Percentiles rank a stretch among this genome's conserved stretches.
phyloP scores from a whole-genome alignment of 179 eudicot genomes.

The Kewa caespitosa region DNA sequence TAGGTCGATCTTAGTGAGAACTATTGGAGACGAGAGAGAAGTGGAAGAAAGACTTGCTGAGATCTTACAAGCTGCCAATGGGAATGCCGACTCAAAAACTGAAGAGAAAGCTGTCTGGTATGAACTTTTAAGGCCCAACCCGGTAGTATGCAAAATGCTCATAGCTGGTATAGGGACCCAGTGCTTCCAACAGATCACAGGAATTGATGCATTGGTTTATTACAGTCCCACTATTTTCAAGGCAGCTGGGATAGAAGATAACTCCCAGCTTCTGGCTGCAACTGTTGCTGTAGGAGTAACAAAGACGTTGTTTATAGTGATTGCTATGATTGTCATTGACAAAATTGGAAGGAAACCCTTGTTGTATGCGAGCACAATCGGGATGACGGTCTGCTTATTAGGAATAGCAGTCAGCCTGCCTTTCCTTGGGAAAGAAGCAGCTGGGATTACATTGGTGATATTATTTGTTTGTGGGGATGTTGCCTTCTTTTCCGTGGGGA shows the following conservation, averaged over 20 bases:
- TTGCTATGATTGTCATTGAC: slow-evolving; percentile 36
- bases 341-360: slow-evolving; percentile 39
- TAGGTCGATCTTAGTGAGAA: slow-evolving; percentile 29
- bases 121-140: slow-evolving; percentile 36
- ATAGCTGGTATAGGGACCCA: slow-evolving; percentile 37
- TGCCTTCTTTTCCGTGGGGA: slow-evolving; percentile 45
- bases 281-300: slow-evolving; percentile 44
- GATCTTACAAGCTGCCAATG: slow-evolving; percentile 31
- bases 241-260: slow-evolving; percentile 36
- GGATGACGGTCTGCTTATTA: slow-evolving; percentile 37
- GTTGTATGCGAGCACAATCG: slow-evolving; percentile 38
- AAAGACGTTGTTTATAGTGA: slow-evolving; percentile 30
- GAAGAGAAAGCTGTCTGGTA: slow-evolving; percentile 39
- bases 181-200: slow-evolving; percentile 45
- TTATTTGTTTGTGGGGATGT: slow-evolving; percentile 55
- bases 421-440: slow-evolving; percentile 29
- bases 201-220: slow-evolving; percentile 41
- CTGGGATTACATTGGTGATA: slow-evolving; percentile 44
- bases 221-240: slow-evolving; percentile 41
- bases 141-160: slow-evolving; percentile 33
- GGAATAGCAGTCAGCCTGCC: slow-evolving; percentile 45
- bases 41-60: slow-evolving; percentile 38
- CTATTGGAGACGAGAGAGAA: slow-evolving; percentile 34
- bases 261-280: slow-evolving; percentile 32
- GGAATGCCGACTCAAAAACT: neutral